Percentiles rank a stretch among this genome's conserved stretches.
Evolutionary conservation across 2,329 filamentous ascomycete genomes (phyloP).

Genomic region (Zasmidium cellare): DNA sequence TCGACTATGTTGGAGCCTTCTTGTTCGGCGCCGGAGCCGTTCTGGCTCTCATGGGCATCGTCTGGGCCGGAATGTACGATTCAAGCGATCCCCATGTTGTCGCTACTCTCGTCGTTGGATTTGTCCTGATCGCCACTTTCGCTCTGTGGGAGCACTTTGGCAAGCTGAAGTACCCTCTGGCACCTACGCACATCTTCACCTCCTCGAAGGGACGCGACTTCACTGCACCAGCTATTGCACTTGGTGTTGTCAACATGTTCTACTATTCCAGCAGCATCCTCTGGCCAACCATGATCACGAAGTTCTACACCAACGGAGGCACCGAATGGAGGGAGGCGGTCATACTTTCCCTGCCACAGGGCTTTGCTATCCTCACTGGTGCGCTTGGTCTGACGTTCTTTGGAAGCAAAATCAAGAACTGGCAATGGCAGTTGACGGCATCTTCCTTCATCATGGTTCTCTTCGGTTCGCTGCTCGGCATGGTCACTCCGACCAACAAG

Average conservation of each 20-base stretch:
- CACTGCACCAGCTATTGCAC: conserved; percentile 39
- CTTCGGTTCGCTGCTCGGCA: conserved; percentile 47
- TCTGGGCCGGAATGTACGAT: conserved; percentile 33
- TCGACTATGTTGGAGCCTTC: conserved; percentile 35
- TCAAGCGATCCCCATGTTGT: conserved; percentile 33
- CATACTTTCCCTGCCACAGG: conserved; percentile 47
- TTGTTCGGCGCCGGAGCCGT: conserved; percentile 33
- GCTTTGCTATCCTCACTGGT: conserved; percentile 47
- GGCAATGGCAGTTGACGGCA: conserved; percentile 49
- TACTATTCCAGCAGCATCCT: conserved; percentile 45
- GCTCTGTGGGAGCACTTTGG: conserved; percentile 35
- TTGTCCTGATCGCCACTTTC: conserved; percentile 33
- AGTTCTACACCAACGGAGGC: conserved; percentile 37
- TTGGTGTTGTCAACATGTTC: conserved; percentile 53
- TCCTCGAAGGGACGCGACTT: conserved; percentile 48
- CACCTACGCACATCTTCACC: conserved; percentile 48
- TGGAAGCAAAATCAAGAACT: conserved; percentile 46
- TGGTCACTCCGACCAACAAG: conserved; percentile 46
- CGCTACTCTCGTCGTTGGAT: conserved; percentile 35
- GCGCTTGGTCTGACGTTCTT: conserved; percentile 44
- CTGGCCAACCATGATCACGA: conserved; percentile 42
- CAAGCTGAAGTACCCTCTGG: conserved; percentile 36
- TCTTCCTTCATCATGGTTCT: conserved; percentile 50
- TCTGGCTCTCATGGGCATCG: conserved; percentile 35
- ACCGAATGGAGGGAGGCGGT: conserved; percentile 16